phyloP scores from a whole-genome alignment of 129 eudicot species.

The Centella asiatica region DNA sequence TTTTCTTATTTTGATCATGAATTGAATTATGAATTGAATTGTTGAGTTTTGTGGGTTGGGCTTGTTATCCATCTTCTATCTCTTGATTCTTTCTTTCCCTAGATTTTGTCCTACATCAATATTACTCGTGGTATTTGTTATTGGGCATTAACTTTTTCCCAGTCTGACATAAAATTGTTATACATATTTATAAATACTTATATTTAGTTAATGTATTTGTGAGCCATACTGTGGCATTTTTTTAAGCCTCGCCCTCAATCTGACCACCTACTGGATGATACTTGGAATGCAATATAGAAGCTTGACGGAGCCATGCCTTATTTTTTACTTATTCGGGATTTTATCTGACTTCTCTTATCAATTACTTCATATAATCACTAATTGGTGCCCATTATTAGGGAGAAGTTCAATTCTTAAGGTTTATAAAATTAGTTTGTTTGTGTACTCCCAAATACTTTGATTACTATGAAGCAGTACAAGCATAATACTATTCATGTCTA shows the following conservation, averaged over 20 bases:
- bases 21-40: no score
- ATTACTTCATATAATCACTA: not conserved
- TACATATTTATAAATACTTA: not conserved
- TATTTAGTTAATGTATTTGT: not conserved
- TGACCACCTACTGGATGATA: not conserved
- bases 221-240: not conserved
- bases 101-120: no score
- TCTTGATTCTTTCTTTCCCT: no score
- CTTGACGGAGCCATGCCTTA: not conserved
- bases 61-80: no score
- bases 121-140: not conserved
- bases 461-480: slow-evolving; percentile 1
- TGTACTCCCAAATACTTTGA: not conserved
- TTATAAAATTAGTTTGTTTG: not conserved
- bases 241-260: not conserved
- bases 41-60: no score
- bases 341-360: not conserved
- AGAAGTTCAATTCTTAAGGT: not conserved
- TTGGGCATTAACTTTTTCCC: not conserved
- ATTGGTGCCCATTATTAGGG: not conserved
- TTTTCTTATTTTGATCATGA: no score
- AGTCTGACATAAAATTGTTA: not conserved
- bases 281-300: not conserved
- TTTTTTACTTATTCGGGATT: not conserved
- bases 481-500: not conserved